Evolutionary conservation across 805 yeast species (phyloP).

Genomic region (Candida awuae): DNA sequence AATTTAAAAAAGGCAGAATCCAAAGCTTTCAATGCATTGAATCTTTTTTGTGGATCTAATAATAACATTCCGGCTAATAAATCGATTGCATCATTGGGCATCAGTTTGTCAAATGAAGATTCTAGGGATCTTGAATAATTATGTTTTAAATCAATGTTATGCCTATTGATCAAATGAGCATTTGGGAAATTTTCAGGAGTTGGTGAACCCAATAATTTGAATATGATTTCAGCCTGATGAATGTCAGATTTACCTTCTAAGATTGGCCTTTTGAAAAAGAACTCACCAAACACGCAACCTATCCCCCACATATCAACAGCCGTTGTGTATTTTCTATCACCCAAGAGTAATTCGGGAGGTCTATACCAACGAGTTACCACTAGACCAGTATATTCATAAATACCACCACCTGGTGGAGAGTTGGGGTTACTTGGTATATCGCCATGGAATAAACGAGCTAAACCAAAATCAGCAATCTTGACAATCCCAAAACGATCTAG

Average conservation of each 20-base stretch:
- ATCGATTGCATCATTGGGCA: constrained; percentile 37
- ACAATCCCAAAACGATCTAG: constrained; percentile 68
- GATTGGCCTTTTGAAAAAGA: constrained; percentile 74
- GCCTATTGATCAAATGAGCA: constrained; percentile 49
- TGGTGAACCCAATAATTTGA: constrained; percentile 79
- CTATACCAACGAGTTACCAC: constrained; percentile 98
- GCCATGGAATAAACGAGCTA: constrained; percentile 59
- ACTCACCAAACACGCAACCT: constrained; percentile 92
- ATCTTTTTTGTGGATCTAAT: constrained; percentile 64
- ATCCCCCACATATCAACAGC: constrained; percentile 98
- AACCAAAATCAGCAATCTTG: constrained; percentile 92
- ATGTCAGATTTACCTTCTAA: constrained; percentile 78
- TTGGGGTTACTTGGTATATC: constrained; percentile 18
- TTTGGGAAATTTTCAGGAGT: constrained; percentile 51
- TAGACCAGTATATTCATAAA: constrained; percentile 43
- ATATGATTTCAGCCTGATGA: constrained; percentile 80
- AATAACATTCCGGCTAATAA: constrained; percentile 55
- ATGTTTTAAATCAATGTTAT: constrained; percentile 31
- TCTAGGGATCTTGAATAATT: constrained; percentile 36
- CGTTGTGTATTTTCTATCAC: constrained; percentile 80
- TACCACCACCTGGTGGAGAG: constrained; percentile 46
- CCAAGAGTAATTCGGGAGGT: constrained; percentile 87
- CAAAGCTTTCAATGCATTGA: constrained; percentile 74
- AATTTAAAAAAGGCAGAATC: constrained; percentile 58
- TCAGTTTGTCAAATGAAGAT: constrained; percentile 33